A percentile compares a stretch with the other conserved stretches of the same genome.
phyloP scores from a whole-genome alignment of 1,139 yeast species.

The Wickerhamomyces sp. region DNA sequence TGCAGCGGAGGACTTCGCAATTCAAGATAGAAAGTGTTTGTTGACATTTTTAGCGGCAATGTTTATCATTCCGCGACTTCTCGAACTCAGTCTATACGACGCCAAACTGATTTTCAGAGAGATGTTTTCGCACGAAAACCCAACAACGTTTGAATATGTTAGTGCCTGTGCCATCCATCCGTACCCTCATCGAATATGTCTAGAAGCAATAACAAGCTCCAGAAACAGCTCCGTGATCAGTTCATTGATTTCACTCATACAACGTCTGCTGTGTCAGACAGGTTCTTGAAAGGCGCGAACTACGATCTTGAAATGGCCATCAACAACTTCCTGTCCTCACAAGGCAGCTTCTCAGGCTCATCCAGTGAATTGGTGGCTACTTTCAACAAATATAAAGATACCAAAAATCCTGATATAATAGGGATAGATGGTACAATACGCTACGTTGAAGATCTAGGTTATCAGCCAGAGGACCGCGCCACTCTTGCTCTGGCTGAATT shows the following conservation, averaged over 20 bases:
- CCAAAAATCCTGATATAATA: slow-evolving; percentile 26
- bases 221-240: slow-evolving; percentile 23
- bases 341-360: slow-evolving; percentile 4
- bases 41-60: too few relatives aligned
- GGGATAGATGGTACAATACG: slow-evolving; percentile 75
- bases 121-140: too few relatives aligned
- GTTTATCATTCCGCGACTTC: too few relatives aligned
- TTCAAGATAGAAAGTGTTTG: too few relatives aligned
- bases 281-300: slow-evolving; percentile 15
- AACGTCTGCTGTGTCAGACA: slow-evolving; percentile 18
- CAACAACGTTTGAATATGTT: too few relatives aligned
- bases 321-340: slow-evolving; percentile 20
- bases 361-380: slow-evolving; percentile 2
- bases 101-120: too few relatives aligned
- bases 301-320: slow-evolving; percentile 24
- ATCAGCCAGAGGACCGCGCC: slow-evolving; percentile 68
- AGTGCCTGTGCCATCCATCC: too few relatives aligned
- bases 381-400: slow-evolving; percentile 21
- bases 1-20: too few relatives aligned
- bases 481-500: slow-evolving; percentile 69
- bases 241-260: slow-evolving; percentile 24
- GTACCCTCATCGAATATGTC: too few relatives aligned
- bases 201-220: slow-evolving; percentile 10
- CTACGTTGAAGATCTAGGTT: slow-evolving; percentile 59
- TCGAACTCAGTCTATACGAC: too few relatives aligned